These are phyloP conservation scores for Sistotremastrum niveocremeum DNA, from an alignment of 768 basidiomycete genomes.

Conservation along the genomic window DNA sequence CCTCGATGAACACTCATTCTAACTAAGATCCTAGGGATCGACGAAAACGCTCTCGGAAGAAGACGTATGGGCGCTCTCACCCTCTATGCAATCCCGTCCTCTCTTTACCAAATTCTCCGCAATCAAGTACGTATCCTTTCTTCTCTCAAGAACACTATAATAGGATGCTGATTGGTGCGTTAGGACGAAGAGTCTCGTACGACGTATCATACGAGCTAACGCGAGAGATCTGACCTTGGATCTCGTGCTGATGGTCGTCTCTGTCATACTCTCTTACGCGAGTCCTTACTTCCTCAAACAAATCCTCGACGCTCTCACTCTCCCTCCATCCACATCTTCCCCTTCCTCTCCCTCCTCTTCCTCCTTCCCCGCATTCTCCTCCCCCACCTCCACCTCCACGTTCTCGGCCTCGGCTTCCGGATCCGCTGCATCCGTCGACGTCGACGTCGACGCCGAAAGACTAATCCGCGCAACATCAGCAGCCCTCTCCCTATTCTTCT, in stretches of 20 bases:
- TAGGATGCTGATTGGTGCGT: no score
- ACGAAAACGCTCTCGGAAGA: conserved; percentile 47
- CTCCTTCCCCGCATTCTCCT: no score
- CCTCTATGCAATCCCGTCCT: conserved; percentile 51
- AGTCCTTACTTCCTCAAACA: conserved; percentile 75
- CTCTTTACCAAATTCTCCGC: conserved; percentile 37
- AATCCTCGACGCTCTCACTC: no score
- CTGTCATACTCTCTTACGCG: conserved; percentile 64
- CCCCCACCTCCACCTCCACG: no score
- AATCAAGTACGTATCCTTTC: conserved; percentile 10
- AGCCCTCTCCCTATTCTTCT: conserved; percentile 48
- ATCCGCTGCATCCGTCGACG: no score
- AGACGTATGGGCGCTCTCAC: conserved; percentile 62
- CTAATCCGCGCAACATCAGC: no score
- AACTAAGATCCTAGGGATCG: conserved; percentile 18
- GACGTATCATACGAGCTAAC: conserved; percentile 31
- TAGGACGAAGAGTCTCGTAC: conserved; percentile 23
- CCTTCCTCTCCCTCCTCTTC: no score
- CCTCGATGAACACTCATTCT: background rate
- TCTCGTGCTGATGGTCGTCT: conserved; percentile 49
- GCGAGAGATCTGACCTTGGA: conserved; percentile 41
- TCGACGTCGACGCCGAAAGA: no score
- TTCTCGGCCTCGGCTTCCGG: no score
- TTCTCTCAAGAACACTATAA: no score
- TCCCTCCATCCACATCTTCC: no score